Evolutionary conservation across 352 stramenopile species (phyloP).

Genomic region (Globisporangium takayamanum): DNA sequence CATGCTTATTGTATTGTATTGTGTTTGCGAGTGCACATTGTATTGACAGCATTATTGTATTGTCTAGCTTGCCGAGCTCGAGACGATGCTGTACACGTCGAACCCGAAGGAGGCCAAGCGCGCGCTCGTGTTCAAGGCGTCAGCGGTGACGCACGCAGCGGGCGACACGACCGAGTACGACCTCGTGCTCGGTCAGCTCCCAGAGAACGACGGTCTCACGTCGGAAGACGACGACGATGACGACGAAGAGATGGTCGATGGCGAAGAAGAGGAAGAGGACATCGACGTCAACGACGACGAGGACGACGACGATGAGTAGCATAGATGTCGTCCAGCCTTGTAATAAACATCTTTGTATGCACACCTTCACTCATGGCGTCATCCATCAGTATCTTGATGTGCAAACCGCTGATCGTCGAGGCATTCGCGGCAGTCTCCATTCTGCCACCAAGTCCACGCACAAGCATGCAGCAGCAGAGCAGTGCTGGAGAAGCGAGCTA

Average conservation of each 20-base stretch:
- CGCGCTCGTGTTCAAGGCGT: constrained; percentile 49
- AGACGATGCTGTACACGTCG: constrained; percentile 51
- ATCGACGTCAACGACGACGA: constrained; percentile 30
- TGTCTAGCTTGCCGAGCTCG: constrained; percentile 27
- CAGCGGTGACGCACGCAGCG: constrained; percentile 35
- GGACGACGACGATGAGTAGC: constrained; percentile 34
- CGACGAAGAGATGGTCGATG: constrained; percentile 29
- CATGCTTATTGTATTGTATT: constrained; percentile 8
- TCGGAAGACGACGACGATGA: constrained; percentile 46
- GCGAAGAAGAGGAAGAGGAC: constrained; percentile 38
- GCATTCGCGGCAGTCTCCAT: no score
- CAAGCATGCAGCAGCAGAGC: background rate
- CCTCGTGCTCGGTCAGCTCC: constrained; percentile 70
- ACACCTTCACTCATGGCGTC: background rate
- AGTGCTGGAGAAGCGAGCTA: constrained; percentile 17
- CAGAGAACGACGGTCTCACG: constrained; percentile 70
- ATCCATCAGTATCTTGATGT: background rate
- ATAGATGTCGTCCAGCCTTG: no score
- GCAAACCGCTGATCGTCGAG: background rate
- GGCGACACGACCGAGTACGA: constrained; percentile 81
- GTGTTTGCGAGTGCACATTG: constrained; percentile 1
- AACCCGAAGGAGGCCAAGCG: constrained; percentile 54
- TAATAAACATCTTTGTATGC: background rate
- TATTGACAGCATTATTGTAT: constrained; percentile 9
- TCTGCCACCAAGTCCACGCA: no score